phyloP scores from a whole-genome alignment of 257 asterid species.

The Jaltomata sinuosa region DNA sequence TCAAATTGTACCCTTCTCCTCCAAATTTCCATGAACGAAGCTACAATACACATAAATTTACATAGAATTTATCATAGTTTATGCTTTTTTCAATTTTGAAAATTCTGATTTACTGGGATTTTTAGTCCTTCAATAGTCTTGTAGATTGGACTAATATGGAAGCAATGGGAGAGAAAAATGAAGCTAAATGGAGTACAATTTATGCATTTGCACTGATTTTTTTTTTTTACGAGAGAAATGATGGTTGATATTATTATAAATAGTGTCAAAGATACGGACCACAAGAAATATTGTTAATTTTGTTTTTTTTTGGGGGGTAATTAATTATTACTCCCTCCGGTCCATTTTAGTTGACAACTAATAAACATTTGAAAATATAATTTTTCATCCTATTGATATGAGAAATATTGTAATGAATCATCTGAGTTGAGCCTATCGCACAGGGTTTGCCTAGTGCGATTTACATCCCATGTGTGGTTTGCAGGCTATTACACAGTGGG shows the following conservation, averaged over 20 bases:
- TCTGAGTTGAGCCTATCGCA: too few relatives aligned
- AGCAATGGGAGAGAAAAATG: neutral
- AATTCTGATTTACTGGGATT: neutral
- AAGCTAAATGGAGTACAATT: neutral
- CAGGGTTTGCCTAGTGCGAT: too few relatives aligned
- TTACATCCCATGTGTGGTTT: too few relatives aligned
- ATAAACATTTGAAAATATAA: too few relatives aligned
- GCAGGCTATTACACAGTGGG: too few relatives aligned
- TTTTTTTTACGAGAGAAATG: neutral
- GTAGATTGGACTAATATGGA: neutral
- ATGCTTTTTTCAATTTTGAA: neutral
- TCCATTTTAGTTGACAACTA: too few relatives aligned
- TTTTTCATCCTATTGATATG: too few relatives aligned
- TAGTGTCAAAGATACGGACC: neutral
- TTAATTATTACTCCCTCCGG: too few relatives aligned
- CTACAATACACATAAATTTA: neutral
- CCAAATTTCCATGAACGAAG: neutral
- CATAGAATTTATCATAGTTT: neutral
- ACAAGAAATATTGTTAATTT: neutral
- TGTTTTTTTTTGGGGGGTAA: too few relatives aligned
- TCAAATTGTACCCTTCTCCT: neutral
- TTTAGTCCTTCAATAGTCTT: neutral
- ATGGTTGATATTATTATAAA: neutral
- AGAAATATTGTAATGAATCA: too few relatives aligned
- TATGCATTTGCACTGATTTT: neutral